Conservation (phyloP, 495 filamentous ascomycete species). For the Talaromyces adpressus region DNA sequence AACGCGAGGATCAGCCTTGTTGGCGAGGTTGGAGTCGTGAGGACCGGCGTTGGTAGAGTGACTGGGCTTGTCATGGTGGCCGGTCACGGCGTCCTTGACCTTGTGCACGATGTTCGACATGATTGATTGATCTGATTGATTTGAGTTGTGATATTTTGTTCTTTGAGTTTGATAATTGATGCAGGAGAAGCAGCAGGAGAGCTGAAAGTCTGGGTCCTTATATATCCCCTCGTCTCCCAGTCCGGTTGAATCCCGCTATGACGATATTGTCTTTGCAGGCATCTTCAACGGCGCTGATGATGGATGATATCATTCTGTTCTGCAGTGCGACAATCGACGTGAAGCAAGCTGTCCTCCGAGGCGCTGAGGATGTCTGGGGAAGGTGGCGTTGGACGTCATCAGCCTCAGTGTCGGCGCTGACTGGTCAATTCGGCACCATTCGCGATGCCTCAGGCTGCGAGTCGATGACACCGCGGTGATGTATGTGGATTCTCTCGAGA, state of each 20-base stretch:
- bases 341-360: background rate
- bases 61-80: constrained; percentile 31
- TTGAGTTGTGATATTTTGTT: background rate
- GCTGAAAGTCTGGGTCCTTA: background rate
- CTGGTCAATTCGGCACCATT: background rate
- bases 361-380: background rate
- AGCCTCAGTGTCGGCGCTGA: background rate
- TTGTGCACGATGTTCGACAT: constrained; percentile 69
- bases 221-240: background rate
- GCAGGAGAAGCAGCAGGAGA: background rate
- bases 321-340: background rate
- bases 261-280: background rate
- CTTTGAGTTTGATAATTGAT: background rate
- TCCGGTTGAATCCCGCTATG: background rate
- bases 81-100: constrained; percentile 60
- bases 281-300: background rate
- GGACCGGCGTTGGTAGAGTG: constrained; percentile 18
- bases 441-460: background rate
- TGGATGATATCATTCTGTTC: background rate
- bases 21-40: constrained; percentile 28
- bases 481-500: background rate
- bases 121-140: constrained; percentile 10
- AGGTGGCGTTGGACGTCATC: background rate
- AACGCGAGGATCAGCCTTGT: constrained; percentile 46
- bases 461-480: background rate